phyloP scores from a whole-genome alignment of 208 protist genomes.

The Leishmania amazonensis region DNA sequence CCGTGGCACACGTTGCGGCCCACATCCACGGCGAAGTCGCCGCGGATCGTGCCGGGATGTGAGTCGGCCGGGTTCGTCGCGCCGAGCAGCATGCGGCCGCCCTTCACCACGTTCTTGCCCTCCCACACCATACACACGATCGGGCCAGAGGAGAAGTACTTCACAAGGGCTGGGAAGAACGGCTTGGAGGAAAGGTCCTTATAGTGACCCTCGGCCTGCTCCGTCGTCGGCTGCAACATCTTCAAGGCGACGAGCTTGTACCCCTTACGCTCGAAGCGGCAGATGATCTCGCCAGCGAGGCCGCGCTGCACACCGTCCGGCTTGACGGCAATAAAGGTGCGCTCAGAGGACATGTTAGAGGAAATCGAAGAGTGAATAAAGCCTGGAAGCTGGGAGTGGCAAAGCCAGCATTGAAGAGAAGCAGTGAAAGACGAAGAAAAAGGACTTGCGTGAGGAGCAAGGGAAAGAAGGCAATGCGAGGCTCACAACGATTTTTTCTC shows the following conservation, averaged over 20 bases:
- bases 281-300: constrained; percentile 95
- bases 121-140: constrained; percentile 98
- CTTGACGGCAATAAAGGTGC: constrained; percentile 97
- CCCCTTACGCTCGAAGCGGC: constrained; percentile 95
- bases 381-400: not conserved
- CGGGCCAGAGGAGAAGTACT: constrained; percentile 96
- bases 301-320: constrained; percentile 95
- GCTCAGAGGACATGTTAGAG: constrained; percentile 73
- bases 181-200: constrained; percentile 87
- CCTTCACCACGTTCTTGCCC: constrained; percentile 95
- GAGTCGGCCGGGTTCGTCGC: constrained; percentile 95
- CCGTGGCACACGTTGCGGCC: constrained; percentile 98
- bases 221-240: constrained; percentile 79
- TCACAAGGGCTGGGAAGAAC: constrained; percentile 94
- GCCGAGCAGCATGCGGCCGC: constrained; percentile 94
- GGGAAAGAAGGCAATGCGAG: not conserved
- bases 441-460: constrained; percentile 4
- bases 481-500: not conserved
- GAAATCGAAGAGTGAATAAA: not conserved
- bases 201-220: constrained; percentile 92
- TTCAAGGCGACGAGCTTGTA: constrained; percentile 97
- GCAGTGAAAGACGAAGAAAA: not conserved
- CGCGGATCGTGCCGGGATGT: constrained; percentile 96
- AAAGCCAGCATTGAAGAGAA: not conserved
- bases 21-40: constrained; percentile 95